Evolutionary conservation across 148 eudicot genomes (phyloP), one percentile per base, ranked within the genome.

Genomic region (Cornus controversa): DNA sequence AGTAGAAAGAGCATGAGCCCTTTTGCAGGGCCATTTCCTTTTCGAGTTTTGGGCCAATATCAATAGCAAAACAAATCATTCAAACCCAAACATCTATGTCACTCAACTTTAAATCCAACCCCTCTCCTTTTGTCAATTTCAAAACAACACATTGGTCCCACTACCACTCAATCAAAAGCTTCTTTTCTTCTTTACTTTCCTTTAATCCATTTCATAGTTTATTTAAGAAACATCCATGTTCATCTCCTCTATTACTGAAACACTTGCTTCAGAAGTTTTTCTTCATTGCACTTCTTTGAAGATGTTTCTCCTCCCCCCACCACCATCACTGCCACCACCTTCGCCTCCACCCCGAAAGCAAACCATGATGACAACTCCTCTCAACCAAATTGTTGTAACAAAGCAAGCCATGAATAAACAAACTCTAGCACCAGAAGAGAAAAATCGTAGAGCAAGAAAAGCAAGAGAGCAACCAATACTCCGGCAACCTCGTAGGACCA

Each of bases 401-500:
- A 86, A 74, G 40, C 80, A 80, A 63, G 65, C 73, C 15, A 50
- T 31, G 71, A 84, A 29, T 63, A 82, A 60, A 70, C 80, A 36
- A 77, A 53, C 47, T 79, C 76, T 31, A 72, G 70, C 85, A 74
- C 40, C 81, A 20, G 69, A 72, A 20, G 0, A n/a, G 57, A 80
- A 72, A 34, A 24, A 72, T 24, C 13, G n/a, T 68, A 47, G 45
- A 34, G 73, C 75, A 24, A 75, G 58, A 23, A 78, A 76, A 80
- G 72, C 75, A 73, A 40, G 47, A 76, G 68, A 84, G 67, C 74
- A 83, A 69, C 88, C 85, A 4, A 79, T 90, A 16, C 85, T 89
- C 34, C 86, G 81, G 58, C 81, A 60, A 28, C 94, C 91, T 67
- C 85, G 89, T 10, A 81, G 79, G 14, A 96, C 99, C 0, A 92